Evolutionary conservation across 495 filamentous ascomycete genomes (phyloP).

Genomic region (Mytilinidion resinicola): DNA sequence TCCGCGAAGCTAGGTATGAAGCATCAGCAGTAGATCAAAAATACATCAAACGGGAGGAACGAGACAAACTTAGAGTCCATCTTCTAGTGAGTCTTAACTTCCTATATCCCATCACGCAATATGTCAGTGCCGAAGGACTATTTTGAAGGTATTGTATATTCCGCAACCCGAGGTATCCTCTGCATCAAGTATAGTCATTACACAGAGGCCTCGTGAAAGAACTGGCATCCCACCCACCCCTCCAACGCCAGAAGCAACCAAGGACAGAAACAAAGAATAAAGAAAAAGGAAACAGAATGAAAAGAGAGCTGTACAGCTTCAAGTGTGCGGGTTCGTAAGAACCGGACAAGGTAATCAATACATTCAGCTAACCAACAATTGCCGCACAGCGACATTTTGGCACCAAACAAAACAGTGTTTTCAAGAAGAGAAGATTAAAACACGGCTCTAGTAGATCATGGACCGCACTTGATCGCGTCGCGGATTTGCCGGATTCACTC

Average conservation of each 20-base stretch:
- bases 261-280: not conserved
- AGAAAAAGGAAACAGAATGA: not conserved
- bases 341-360: not conserved
- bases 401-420: not conserved
- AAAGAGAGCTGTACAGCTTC: slow-evolving; percentile 1
- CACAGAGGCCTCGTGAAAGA: slow-evolving; percentile 3
- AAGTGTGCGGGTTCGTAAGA: not conserved
- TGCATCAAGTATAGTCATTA: not conserved
- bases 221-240: not conserved
- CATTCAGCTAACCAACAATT: not conserved
- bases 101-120: not conserved
- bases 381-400: not conserved
- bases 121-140: not conserved
- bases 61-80: not conserved
- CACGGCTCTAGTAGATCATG: slow-evolving; percentile 25
- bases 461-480: slow-evolving; percentile 27
- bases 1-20: not conserved
- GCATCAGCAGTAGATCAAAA: not conserved
- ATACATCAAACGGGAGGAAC: not conserved
- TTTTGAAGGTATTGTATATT: not conserved
- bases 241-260: not conserved
- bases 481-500: not conserved
- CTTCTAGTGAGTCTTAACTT: not conserved
- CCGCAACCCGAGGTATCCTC: not conserved
- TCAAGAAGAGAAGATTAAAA: not conserved